Conservation (phyloP, 768 basidiomycete species). For the Termitomyces sp. region DNA sequence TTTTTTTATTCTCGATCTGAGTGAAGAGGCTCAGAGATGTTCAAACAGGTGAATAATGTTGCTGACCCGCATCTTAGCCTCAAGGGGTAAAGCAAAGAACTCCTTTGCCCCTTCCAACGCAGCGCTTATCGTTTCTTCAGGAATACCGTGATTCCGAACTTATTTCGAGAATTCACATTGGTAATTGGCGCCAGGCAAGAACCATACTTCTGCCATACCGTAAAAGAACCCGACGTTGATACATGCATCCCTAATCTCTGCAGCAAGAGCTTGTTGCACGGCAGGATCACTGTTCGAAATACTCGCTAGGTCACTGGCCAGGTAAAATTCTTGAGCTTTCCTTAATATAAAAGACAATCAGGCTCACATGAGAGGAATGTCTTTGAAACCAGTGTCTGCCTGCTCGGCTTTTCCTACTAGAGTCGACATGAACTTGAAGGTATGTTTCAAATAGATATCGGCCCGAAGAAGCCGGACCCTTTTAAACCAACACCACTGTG, state of each 20-base stretch:
- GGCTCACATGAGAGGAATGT: conserved; percentile 39
- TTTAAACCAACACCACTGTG: not conserved
- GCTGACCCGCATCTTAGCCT: conserved; percentile 64
- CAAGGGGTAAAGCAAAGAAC: conserved; percentile 68
- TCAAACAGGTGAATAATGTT: not conserved
- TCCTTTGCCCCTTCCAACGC: conserved; percentile 48
- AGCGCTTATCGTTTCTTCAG: conserved; percentile 44
- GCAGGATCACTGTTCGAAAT: conserved; percentile 34
- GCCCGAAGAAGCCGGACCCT: not conserved
- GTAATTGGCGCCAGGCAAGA: not conserved
- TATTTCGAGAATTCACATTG: not conserved
- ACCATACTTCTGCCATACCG: conserved; percentile 34
- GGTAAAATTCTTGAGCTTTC: not conserved
- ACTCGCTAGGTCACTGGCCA: conserved; percentile 42
- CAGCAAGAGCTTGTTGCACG: conserved; percentile 46
- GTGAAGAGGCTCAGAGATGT: not conserved
- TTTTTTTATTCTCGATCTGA: conserved; percentile 68
- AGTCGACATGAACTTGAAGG: conserved; percentile 22
- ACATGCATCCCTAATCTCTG: conserved; percentile 69
- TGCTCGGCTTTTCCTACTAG: conserved; percentile 22
- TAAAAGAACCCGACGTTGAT: conserved; percentile 87
- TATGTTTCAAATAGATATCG: not conserved
- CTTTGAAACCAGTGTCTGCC: conserved; percentile 27
- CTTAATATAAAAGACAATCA: not conserved
- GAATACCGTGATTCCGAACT: conserved; percentile 80